Evolutionary conservation across 768 basidiomycete species (phyloP).

Genomic region (Xerocomus spinulosus): DNA sequence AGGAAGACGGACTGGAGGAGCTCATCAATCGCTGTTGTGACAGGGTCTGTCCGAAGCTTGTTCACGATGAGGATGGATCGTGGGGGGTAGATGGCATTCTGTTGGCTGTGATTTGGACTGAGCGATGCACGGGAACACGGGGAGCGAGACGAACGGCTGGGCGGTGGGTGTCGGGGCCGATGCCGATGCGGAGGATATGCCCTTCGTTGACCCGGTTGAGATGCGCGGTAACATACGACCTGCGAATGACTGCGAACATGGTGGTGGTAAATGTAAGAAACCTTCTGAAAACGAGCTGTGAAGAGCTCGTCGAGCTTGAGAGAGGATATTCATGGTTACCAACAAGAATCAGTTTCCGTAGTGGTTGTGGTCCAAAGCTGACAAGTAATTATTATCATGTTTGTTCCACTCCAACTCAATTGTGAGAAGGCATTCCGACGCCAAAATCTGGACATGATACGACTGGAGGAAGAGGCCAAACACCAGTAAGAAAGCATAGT

Average conservation of each 20-base stretch:
- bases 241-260: slow-evolving; percentile 2
- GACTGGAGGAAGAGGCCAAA: no score
- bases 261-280: not conserved
- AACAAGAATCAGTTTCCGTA: not conserved
- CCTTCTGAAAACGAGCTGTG: slow-evolving; percentile 20
- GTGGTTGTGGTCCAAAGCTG: slow-evolving; percentile 7
- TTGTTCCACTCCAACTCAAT: no score
- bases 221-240: not conserved
- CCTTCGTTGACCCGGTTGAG: slow-evolving; percentile 4
- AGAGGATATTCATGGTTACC: slow-evolving; percentile 21
- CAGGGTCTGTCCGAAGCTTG: slow-evolving; percentile 73
- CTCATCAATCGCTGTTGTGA: slow-evolving; percentile 70
- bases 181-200: slow-evolving; percentile 13
- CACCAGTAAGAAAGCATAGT: no score
- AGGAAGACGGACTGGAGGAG: slow-evolving; percentile 54
- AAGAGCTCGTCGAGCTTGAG: slow-evolving; percentile 18
- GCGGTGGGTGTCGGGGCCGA: not conserved
- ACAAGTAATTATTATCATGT: no score
- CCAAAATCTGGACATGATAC: no score
- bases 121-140: slow-evolving; percentile 12
- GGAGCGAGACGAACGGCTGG: slow-evolving; percentile 20
- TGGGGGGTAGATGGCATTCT: slow-evolving; percentile 36
- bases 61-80: slow-evolving; percentile 73
- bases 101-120: slow-evolving; percentile 26
- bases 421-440: no score